Percentiles rank a stretch among this genome's conserved stretches.
phyloP scores from a whole-genome alignment of 257 asterid genomes.

The Ligustrum vulgare region DNA sequence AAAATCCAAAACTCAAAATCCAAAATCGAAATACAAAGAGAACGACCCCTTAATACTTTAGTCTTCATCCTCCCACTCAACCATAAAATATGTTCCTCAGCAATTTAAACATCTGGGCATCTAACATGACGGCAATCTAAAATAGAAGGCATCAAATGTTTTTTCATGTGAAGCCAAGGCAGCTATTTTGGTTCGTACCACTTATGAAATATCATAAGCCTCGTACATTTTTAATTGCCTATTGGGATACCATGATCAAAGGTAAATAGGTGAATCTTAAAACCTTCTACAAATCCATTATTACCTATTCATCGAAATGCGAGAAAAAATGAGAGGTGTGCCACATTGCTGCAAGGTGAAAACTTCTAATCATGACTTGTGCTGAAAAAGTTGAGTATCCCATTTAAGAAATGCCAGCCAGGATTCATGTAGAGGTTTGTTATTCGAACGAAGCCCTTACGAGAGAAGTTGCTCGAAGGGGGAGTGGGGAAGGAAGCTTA shows the following conservation, averaged over 20 bases:
- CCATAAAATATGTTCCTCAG: not conserved
- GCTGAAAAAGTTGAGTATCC: slow-evolving; percentile 9
- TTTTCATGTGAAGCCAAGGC: not conserved
- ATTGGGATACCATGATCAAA: not conserved
- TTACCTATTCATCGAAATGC: not conserved
- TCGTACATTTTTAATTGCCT: not conserved
- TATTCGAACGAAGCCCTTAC: no score
- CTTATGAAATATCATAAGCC: not conserved
- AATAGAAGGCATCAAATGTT: not conserved
- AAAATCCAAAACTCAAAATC: no score
- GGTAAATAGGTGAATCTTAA: not conserved
- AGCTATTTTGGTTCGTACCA: not conserved
- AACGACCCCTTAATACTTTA: not conserved
- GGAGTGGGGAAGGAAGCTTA: no score
- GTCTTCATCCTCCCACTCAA: not conserved
- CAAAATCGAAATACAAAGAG: no score
- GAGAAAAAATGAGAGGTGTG: slow-evolving; percentile 1
- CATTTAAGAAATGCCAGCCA: not conserved
- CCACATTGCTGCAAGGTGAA: not conserved
- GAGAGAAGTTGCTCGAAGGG: no score
- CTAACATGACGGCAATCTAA: slow-evolving; percentile 8
- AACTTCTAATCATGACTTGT: not conserved
- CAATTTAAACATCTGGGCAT: slow-evolving; percentile 9
- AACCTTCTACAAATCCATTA: not conserved
- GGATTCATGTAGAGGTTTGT: not conserved